A percentile compares a stretch with the other conserved stretches of the same genome.
Evolutionary conservation across 2,329 filamentous ascomycete genomes (phyloP).

Genomic region (Coleophoma crateriformis): DNA sequence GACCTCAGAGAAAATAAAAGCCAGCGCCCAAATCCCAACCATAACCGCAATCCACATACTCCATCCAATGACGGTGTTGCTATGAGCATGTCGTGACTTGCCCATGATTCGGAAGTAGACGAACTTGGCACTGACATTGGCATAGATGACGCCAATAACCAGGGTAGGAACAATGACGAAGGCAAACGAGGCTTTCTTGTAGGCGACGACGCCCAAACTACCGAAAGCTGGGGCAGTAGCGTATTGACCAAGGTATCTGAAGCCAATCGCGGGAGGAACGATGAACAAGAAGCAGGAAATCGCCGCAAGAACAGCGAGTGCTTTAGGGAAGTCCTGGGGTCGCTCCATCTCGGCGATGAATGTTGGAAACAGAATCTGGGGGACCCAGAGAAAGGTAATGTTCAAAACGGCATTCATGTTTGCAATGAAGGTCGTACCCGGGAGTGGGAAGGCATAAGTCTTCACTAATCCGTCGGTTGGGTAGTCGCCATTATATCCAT

Average conservation of each 20-base stretch:
- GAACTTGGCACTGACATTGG: conserved; percentile 42
- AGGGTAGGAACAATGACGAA: conserved; percentile 45
- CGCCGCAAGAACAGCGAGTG: conserved; percentile 37
- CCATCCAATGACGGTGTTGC: conserved; percentile 41
- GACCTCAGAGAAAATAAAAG: conserved; percentile 41
- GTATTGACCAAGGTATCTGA: conserved; percentile 42
- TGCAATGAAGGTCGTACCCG: conserved; percentile 38
- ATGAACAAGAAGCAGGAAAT: conserved; percentile 43
- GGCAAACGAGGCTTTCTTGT: conserved; percentile 43
- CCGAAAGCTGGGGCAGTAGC: conserved; percentile 43
- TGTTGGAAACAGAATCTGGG: conserved; percentile 44
- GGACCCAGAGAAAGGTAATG: conserved; percentile 44
- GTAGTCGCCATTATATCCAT: conserved; percentile 40
- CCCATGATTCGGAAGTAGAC: conserved; percentile 38
- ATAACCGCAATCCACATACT: conserved; percentile 36
- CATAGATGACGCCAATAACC: conserved; percentile 43
- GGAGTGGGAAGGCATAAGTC: conserved; percentile 40
- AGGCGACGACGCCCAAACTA: conserved; percentile 33
- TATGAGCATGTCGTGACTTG: conserved; percentile 36
- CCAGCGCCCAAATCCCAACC: conserved; percentile 35
- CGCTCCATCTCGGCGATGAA: conserved; percentile 45
- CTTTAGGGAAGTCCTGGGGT: conserved; percentile 44
- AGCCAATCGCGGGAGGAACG: conserved; percentile 41
- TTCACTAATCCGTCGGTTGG: conserved; percentile 35
- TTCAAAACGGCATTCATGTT: conserved; percentile 45